Percentiles rank a stretch among this genome's conserved stretches.
phyloP scores from a whole-genome alignment of 176 grass and related monocot species.

The Canna indica region DNA sequence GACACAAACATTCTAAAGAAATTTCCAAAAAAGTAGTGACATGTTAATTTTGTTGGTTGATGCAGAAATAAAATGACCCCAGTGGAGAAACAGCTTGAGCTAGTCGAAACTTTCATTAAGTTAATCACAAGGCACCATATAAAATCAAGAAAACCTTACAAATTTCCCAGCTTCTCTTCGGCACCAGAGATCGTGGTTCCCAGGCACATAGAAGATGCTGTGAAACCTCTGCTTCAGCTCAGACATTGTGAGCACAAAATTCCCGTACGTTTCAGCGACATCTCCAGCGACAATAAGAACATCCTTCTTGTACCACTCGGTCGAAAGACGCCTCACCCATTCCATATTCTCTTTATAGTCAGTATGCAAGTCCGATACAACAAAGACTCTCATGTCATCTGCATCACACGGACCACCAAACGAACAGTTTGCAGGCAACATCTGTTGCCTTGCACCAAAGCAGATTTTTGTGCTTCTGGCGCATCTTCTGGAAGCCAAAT shows the following conservation, averaged over 20 bases:
- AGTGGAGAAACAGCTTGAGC: neutral
- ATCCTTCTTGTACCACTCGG: slow-evolving; percentile 31
- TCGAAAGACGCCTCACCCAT: slow-evolving; percentile 66
- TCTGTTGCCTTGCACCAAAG: slow-evolving; percentile 7
- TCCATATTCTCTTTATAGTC: slow-evolving; percentile 93
- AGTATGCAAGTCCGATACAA: slow-evolving; percentile 84
- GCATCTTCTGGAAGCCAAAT: neutral
- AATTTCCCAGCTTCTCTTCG: slow-evolving; percentile 60
- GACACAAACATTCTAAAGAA: slow-evolving; percentile 24
- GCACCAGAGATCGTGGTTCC: slow-evolving; percentile 93
- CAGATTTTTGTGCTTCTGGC: neutral
- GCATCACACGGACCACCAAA: slow-evolving; percentile 16
- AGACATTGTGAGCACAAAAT: slow-evolving; percentile 63
- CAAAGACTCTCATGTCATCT: slow-evolving; percentile 49
- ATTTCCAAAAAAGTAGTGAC: neutral
- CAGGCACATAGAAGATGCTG: slow-evolving; percentile 72
- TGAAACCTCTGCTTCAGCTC: slow-evolving; percentile 50
- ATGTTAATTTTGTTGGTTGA: neutral
- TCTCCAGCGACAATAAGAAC: slow-evolving; percentile 86
- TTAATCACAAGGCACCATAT: neutral
- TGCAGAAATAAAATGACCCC: slow-evolving; percentile 11
- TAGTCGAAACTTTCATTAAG: neutral
- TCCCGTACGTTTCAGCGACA: slow-evolving; percentile 62
- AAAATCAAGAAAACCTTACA: slow-evolving; percentile 31
- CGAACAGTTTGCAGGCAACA: slow-evolving; percentile 28